phyloP scores from a whole-genome alignment of 192 early-diverging fungal species.

The Coemansia sp. region DNA sequence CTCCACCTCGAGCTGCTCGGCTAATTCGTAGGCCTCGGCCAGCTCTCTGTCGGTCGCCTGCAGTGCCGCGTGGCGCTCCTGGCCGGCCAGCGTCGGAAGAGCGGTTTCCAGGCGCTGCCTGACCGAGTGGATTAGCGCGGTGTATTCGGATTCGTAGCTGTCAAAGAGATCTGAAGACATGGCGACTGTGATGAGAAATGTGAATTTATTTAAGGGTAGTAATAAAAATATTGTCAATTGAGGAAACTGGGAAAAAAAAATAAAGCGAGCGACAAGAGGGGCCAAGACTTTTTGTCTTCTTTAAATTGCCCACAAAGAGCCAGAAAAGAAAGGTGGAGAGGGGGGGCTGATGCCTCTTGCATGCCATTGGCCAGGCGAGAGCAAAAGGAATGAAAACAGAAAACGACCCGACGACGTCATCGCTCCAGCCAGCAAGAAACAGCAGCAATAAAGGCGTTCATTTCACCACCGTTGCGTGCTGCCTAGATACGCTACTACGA shows the following conservation, averaged over 20 bases:
- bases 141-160: constrained; percentile 86
- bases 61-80: constrained; percentile 31
- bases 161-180: constrained; percentile 73
- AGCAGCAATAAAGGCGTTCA: too few species aligned
- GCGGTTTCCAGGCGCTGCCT: constrained; percentile 56
- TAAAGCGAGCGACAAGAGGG: too few species aligned
- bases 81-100: constrained; percentile 62
- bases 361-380: too few species aligned
- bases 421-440: too few species aligned
- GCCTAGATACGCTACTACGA: too few species aligned
- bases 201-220: not conserved
- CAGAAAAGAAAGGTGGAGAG: too few species aligned
- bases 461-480: too few species aligned
- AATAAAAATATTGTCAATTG: not conserved
- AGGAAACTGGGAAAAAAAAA: not conserved
- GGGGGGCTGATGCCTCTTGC: too few species aligned
- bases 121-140: constrained; percentile 58
- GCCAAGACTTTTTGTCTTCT: too few species aligned
- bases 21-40: constrained; percentile 88
- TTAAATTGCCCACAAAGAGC: too few species aligned
- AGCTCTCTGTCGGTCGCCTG: constrained; percentile 72
- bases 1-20: constrained; percentile 94
- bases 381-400: too few species aligned
- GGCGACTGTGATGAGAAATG: constrained; percentile 4
- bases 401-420: too few species aligned